These are phyloP conservation scores for Parathielavia appendiculata DNA, from an alignment of 495 filamentous ascomycete genomes.

Conservation along the genomic window DNA sequence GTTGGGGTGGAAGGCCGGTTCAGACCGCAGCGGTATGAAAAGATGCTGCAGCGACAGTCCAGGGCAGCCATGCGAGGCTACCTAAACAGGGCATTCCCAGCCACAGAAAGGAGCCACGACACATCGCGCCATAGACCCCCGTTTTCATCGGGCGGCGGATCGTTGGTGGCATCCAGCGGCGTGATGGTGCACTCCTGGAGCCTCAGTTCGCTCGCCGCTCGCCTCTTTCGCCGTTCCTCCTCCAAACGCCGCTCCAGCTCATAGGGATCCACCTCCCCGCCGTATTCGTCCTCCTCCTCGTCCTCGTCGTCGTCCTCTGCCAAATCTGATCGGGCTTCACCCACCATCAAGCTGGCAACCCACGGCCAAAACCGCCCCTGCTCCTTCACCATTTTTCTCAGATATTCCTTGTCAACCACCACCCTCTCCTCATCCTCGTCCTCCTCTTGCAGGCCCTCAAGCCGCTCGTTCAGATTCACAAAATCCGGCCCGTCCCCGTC, in stretches of 20 bases:
- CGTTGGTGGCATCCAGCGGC: conserved; percentile 15
- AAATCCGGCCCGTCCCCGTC: conserved; percentile 54
- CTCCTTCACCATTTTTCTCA: conserved; percentile 51
- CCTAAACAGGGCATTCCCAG: conserved; percentile 63
- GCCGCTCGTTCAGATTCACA: conserved; percentile 49
- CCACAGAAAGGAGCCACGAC: conserved; percentile 74
- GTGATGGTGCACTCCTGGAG: conserved; percentile 20
- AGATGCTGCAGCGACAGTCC: neutral
- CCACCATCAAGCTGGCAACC: conserved; percentile 69
- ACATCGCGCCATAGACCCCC: conserved; percentile 76
- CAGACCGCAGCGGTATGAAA: neutral
- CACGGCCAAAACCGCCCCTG: conserved; percentile 67
- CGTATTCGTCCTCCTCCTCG: conserved; percentile 43
- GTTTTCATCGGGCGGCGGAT: conserved; percentile 45
- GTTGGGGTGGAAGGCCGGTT: too few species aligned
- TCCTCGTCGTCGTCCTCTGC: conserved; percentile 52
- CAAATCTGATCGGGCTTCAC: conserved; percentile 53
- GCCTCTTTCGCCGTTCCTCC: conserved; percentile 28
- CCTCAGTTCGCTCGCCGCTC: conserved; percentile 15
- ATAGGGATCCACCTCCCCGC: conserved; percentile 26
- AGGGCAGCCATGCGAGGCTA: too few species aligned
- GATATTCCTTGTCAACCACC: conserved; percentile 48
- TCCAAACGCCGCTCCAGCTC: conserved; percentile 41
- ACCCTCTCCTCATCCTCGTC: conserved; percentile 34
- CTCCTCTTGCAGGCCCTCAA: conserved; percentile 32